A percentile compares a stretch with the other conserved stretches of the same genome.
Evolutionary conservation across 1,139 yeast species (phyloP).

Genomic region (Geotrichum histeridarum): DNA sequence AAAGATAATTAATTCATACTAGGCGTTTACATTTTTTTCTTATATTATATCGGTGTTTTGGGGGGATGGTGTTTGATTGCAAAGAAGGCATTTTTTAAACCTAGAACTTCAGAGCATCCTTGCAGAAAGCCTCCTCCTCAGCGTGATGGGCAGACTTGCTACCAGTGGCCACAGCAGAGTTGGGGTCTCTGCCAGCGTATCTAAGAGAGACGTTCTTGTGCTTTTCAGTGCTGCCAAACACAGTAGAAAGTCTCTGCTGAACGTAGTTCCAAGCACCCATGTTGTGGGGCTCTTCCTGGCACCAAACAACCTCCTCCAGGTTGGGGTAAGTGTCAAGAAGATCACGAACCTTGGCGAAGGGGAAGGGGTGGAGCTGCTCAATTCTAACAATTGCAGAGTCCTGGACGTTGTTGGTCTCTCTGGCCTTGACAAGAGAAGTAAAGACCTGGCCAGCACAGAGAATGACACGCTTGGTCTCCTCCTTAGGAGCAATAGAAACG

Average conservation of each 20-base stretch:
- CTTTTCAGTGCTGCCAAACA: constrained; percentile 65
- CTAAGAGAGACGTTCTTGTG: constrained; percentile 58
- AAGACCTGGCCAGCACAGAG: constrained; percentile 90
- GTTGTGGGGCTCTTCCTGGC: constrained; percentile 98
- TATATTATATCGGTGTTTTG: not conserved
- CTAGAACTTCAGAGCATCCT: constrained; percentile 55
- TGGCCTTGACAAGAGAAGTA: constrained; percentile 85
- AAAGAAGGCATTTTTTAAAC: not conserved
- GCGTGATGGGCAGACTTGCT: constrained; percentile 78
- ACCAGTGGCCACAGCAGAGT: constrained; percentile 98
- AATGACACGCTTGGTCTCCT: constrained; percentile 82
- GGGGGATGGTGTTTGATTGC: not conserved
- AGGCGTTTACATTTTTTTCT: not conserved
- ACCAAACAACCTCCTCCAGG: constrained; percentile 85
- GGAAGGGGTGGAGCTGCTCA: constrained; percentile 99
- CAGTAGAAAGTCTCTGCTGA: constrained; percentile 75
- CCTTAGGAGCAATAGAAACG: constrained; percentile 66
- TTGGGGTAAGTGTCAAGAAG: constrained; percentile 74
- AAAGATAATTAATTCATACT: not conserved
- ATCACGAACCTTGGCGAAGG: constrained; percentile 89
- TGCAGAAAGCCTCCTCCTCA: constrained; percentile 84
- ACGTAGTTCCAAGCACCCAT: constrained; percentile 86
- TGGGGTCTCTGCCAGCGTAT: constrained; percentile 97
- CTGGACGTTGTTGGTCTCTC: constrained; percentile 68
- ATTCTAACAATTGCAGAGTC: constrained; percentile 82